Base-by-base conservation (phyloP, 140 eudicot genomes). In the Cichorium intybus region DNA sequence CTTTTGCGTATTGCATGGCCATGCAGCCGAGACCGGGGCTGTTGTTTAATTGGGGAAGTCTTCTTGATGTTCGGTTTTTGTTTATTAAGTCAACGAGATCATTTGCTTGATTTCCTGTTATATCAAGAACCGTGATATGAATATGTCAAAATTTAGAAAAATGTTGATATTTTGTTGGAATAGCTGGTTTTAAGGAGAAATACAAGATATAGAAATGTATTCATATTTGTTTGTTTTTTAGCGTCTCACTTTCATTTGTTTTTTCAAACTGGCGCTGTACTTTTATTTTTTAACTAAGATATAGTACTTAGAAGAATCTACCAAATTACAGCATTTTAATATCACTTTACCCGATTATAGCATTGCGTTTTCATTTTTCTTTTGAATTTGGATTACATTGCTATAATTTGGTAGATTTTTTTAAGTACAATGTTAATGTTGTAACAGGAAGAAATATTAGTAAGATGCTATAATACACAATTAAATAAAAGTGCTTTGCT, bases 21-120 rank as follows among this genome's bases (percentile, higher is more conserved):
- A 87, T 87, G 82, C 96, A 90, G 24, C 88, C 91, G 3, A 90
- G 88, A 48, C 96, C 97, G 1, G 95, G 84, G 70, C 56, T 87
- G 84, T 71, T 75, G 62, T 58, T 70, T 62, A 87, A 78, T 21
- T 71, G 67, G 7, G 86, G 74, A 60, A 87, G 90, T 47, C 68
- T 84, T 33, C 60, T 72, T 70, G 83, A 57, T 18, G 97, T 87
- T 22, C 96, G 84, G 71, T 90, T 90, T 31, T 76, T 76, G 88
- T 90, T 90, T 35, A 90, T 84, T 33, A 84, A 49, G n/a, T 82
- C 95, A 24, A 90, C 87, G 7, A 90, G 81, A 22, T 84, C 87
- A 29, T 87, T 84, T 15, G 96, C 90, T 28, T 83, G 79, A 60
- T 85, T 88, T 24, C 75, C 96, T 88, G 73, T 56, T 45, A 29